Percentiles rank a stretch among this genome's conserved stretches.
These are phyloP conservation scores for Coemansia sp. DNA, from an alignment of 192 early-diverging fungal species.

Conservation along the genomic window DNA sequence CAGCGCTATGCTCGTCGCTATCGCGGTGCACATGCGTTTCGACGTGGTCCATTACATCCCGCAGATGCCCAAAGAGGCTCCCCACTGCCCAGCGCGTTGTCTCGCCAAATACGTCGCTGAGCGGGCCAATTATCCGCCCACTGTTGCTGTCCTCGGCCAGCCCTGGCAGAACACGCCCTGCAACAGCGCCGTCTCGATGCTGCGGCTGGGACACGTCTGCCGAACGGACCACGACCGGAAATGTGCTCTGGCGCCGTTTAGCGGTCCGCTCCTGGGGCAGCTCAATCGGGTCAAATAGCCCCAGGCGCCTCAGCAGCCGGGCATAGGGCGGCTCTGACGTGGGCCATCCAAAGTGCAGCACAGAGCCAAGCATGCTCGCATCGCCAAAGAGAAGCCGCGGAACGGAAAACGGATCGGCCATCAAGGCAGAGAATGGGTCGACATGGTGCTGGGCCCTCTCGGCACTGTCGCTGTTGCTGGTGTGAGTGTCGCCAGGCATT, in stretches of 20 bases:
- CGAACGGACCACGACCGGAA: constrained; percentile 20
- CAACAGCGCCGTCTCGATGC: not conserved
- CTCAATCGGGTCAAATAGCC: constrained; percentile 31
- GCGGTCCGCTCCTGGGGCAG: not conserved
- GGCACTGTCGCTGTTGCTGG: too few relatives aligned
- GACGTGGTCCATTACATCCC: constrained; percentile 30
- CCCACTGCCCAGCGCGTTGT: constrained; percentile 40
- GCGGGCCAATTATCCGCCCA: constrained; percentile 13
- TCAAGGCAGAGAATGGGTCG: too few relatives aligned
- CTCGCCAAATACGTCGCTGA: constrained; percentile 34
- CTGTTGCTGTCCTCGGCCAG: constrained; percentile 5
- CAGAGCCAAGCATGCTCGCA: not conserved
- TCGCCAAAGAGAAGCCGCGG: too few relatives aligned
- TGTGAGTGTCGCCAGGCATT: too few relatives aligned
- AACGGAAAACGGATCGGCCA: too few relatives aligned
- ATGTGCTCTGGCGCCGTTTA: constrained; percentile 4
- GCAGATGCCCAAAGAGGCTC: constrained; percentile 31
- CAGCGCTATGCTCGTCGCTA: not conserved
- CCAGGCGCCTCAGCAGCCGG: constrained; percentile 21
- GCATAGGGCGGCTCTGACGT: constrained; percentile 40
- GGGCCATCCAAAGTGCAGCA: too few relatives aligned
- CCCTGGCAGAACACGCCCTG: not conserved
- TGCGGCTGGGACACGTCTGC: constrained; percentile 1
- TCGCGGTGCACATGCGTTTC: constrained; percentile 22
- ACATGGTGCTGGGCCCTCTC: too few relatives aligned